Evolutionary conservation across 2,329 filamentous ascomycete genomes (phyloP).

Genomic region (Tolypocladium ophioglossoides): DNA sequence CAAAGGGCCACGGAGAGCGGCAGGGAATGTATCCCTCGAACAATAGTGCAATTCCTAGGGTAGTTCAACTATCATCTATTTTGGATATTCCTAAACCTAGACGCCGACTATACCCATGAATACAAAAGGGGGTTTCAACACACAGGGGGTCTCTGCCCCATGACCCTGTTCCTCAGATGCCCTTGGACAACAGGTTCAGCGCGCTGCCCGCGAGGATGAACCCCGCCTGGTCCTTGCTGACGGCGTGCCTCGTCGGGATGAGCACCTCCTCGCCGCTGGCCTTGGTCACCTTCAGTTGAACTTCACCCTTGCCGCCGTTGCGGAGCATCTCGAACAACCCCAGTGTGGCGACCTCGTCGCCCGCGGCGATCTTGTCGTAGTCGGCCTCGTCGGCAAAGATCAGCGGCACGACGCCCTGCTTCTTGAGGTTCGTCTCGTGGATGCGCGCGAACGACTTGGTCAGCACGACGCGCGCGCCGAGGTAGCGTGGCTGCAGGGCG

Average conservation of each 20-base stretch:
- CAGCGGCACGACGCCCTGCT: slow-evolving; percentile 91
- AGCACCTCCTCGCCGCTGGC: slow-evolving; percentile 51
- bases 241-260: slow-evolving; percentile 74
- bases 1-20: not conserved
- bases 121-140: not conserved
- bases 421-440: slow-evolving; percentile 94
- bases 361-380: slow-evolving; percentile 73
- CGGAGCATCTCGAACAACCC: slow-evolving; percentile 75
- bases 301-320: slow-evolving; percentile 66
- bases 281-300: slow-evolving; percentile 58
- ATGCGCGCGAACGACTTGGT: slow-evolving; percentile 85
- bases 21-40: not conserved
- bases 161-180: slow-evolving; percentile 11
- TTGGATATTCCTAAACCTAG: not conserved
- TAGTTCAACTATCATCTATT: not conserved
- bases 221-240: slow-evolving; percentile 80
- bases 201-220: slow-evolving; percentile 94
- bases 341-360: slow-evolving; percentile 73
- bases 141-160: not conserved
- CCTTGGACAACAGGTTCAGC: slow-evolving; percentile 75
- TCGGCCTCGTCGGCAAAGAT: slow-evolving; percentile 83
- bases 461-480: slow-evolving; percentile 74
- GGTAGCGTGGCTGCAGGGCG: slow-evolving; percentile 80
- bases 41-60: not conserved
- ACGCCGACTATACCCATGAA: not conserved